Evolutionary conservation across 2,329 filamentous ascomycete species (phyloP).

Genomic region (Aphanoascus verrucosus): DNA sequence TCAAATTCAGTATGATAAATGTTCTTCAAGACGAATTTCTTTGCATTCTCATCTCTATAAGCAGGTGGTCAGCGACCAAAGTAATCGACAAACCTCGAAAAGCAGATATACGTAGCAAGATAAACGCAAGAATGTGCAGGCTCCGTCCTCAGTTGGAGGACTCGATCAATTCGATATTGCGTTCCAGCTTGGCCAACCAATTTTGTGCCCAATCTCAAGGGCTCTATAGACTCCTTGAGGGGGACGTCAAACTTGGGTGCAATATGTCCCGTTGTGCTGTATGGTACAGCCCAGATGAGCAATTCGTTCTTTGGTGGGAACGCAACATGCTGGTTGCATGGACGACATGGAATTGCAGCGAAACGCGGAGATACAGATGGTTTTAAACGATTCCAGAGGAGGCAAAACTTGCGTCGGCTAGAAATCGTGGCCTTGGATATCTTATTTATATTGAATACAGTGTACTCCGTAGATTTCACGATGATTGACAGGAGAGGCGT

Average conservation of each 20-base stretch:
- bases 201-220: conserved; percentile 3
- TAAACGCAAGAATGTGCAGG: conserved; percentile 12
- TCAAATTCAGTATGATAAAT: conserved; percentile 14
- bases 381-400: background rate
- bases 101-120: conserved; percentile 7
- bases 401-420: background rate
- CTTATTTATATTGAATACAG: too few relatives aligned
- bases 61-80: background rate
- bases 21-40: conserved; percentile 12
- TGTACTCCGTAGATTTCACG: too few relatives aligned
- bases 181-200: conserved; percentile 4
- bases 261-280: background rate
- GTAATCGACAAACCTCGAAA: background rate
- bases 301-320: background rate
- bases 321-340: background rate
- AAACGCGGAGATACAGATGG: background rate
- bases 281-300: background rate
- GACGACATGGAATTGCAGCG: background rate
- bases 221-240: background rate
- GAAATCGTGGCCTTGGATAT: background rate
- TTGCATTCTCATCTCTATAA: conserved; percentile 1
- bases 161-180: conserved; percentile 1
- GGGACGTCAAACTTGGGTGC: background rate
- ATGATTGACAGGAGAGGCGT: too few relatives aligned
- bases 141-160: conserved; percentile 11